These are phyloP conservation scores for Rhizophlyctis rosea DNA, from an alignment of 192 early-diverging fungal genomes.

Conservation along the genomic window DNA sequence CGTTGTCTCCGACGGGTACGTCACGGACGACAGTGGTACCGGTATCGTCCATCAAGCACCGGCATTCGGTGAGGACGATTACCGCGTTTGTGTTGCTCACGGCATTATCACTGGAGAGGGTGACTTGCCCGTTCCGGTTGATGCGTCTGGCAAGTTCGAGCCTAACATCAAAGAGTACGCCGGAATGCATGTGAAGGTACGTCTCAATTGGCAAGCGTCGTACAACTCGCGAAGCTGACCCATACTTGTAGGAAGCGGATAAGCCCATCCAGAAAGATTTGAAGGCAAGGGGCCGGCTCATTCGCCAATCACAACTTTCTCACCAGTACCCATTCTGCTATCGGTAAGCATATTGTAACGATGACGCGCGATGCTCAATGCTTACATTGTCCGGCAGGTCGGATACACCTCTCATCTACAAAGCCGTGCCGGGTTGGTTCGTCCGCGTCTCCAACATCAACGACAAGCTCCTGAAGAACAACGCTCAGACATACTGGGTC, in stretches of 20 bases:
- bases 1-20: slow-evolving; percentile 87
- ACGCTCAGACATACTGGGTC: slow-evolving; percentile 89
- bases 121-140: slow-evolving; percentile 84
- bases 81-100: slow-evolving; percentile 82
- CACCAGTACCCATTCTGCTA: slow-evolving; percentile 99
- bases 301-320: slow-evolving; percentile 84
- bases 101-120: slow-evolving; percentile 80
- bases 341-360: slow-evolving; percentile 41
- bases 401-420: slow-evolving; percentile 95
- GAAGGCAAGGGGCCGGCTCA: slow-evolving; percentile 76
- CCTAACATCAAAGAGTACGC: slow-evolving; percentile 71
- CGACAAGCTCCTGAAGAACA: slow-evolving; percentile 84
- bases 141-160: slow-evolving; percentile 82
- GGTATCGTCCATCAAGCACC: slow-evolving; percentile 98
- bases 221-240: background rate
- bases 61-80: slow-evolving; percentile 99
- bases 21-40: slow-evolving; percentile 90
- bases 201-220: background rate
- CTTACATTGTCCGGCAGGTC: slow-evolving; percentile 39
- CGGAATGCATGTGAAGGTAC: slow-evolving; percentile 80
- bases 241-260: slow-evolving; percentile 72
- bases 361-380: background rate
- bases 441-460: slow-evolving; percentile 82
- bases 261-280: slow-evolving; percentile 92
- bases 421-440: slow-evolving; percentile 97